A percentile compares a stretch with the other conserved stretches of the same genome.
These are phyloP conservation scores for Pseudotulostoma volvatum DNA, from an alignment of 495 filamentous ascomycete species.

Conservation along the genomic window DNA sequence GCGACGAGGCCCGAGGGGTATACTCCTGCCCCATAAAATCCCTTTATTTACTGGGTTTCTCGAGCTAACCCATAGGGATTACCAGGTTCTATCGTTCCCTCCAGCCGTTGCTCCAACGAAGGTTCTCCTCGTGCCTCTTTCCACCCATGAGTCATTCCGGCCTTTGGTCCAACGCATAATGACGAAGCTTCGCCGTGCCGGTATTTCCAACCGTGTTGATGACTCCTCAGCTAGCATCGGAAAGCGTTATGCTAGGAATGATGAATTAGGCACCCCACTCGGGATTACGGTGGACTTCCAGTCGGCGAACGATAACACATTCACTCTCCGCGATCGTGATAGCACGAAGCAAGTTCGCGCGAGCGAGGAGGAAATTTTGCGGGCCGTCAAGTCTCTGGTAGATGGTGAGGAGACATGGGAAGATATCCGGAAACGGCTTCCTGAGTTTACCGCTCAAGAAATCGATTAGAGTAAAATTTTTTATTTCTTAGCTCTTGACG, in stretches of 20 bases:
- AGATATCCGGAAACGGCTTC: constrained; percentile 42
- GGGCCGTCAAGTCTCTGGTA: constrained; percentile 41
- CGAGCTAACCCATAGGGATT: no score
- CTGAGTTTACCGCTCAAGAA: constrained; percentile 53
- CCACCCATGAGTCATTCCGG: constrained; percentile 39
- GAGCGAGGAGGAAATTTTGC: constrained; percentile 46
- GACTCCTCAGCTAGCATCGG: constrained; percentile 52
- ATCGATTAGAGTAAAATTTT: constrained; percentile 39
- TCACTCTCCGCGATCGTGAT: constrained; percentile 55
- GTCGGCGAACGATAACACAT: constrained; percentile 46
- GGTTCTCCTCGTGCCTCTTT: constrained; percentile 51
- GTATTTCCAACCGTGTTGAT: constrained; percentile 47
- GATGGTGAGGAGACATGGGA: constrained; percentile 50
- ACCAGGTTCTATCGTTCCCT: constrained; percentile 49
- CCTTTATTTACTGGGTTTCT: no score
- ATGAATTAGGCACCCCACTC: constrained; percentile 50
- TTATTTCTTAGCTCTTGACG: no score
- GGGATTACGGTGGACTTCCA: constrained; percentile 58
- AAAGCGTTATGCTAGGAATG: constrained; percentile 50
- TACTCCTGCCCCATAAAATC: constrained; percentile 13
- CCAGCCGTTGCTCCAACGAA: constrained; percentile 51
- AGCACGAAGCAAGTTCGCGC: constrained; percentile 51
- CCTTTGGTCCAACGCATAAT: constrained; percentile 36
- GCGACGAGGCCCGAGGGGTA: constrained; percentile 49
- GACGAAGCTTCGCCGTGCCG: constrained; percentile 37